A percentile compares a stretch with the other conserved stretches of the same genome.
phyloP scores from a whole-genome alignment of 192 early-diverging fungal genomes.

The Podila epicladia region DNA sequence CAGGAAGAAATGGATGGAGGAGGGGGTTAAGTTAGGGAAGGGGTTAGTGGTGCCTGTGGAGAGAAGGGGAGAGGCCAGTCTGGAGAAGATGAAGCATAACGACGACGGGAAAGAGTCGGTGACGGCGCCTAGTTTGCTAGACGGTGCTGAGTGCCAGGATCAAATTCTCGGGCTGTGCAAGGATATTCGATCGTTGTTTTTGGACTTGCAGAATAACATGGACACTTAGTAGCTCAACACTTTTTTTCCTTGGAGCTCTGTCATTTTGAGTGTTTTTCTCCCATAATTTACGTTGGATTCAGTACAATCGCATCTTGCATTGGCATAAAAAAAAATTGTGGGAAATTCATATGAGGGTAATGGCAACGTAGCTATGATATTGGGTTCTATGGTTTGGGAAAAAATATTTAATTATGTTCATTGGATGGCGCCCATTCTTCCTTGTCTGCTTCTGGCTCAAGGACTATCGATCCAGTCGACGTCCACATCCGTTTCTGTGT shows the following conservation, averaged over 20 bases:
- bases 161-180: constrained; percentile 8
- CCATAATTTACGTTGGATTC: too few species aligned
- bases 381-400: too few species aligned
- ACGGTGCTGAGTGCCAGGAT: constrained; percentile 10
- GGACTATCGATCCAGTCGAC: constrained; percentile 24
- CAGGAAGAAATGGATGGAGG: background rate
- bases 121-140: background rate
- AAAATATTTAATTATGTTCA: too few species aligned
- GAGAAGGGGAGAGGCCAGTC: background rate
- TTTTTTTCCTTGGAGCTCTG: too few species aligned
- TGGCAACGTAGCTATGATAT: too few species aligned
- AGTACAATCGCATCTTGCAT: too few species aligned
- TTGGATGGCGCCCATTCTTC: background rate
- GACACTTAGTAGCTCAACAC: background rate
- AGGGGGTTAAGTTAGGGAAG: background rate
- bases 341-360: too few species aligned
- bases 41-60: background rate
- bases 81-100: background rate
- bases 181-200: constrained; percentile 8
- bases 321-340: background rate
- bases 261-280: too few species aligned
- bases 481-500: constrained; percentile 34
- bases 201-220: constrained; percentile 13
- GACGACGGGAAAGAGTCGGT: background rate
- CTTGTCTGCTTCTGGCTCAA: background rate